Evolutionary conservation across 2,329 filamentous ascomycete genomes (phyloP).

Genomic region (Fusarium nelsonii): DNA sequence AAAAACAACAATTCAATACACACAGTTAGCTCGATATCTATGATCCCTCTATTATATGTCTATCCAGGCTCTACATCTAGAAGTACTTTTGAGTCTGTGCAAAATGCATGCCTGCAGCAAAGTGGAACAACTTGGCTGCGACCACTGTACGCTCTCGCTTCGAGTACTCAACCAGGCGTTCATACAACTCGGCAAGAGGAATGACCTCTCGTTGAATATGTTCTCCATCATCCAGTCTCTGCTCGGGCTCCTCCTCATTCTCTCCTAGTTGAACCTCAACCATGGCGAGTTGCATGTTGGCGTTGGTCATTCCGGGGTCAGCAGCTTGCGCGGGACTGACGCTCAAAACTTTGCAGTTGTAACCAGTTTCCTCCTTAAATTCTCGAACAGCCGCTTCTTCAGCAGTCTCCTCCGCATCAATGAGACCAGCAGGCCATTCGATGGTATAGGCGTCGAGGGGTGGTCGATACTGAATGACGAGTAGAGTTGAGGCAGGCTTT

Average conservation of each 20-base stretch:
- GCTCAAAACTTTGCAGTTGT: constrained; percentile 42
- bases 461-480: constrained; percentile 47
- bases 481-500: constrained; percentile 44
- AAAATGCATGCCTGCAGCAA: constrained; percentile 49
- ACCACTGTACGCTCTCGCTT: constrained; percentile 44
- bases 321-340: constrained; percentile 43
- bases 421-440: constrained; percentile 46
- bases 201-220: constrained; percentile 44
- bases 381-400: constrained; percentile 46
- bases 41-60: too few relatives aligned
- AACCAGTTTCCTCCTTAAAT: constrained; percentile 47
- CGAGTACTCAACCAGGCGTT: constrained; percentile 44
- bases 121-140: constrained; percentile 47
- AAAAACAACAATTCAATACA: too few relatives aligned
- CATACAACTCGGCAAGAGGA: constrained; percentile 43
- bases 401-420: constrained; percentile 45
- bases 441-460: constrained; percentile 47
- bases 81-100: constrained; percentile 48
- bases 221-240: constrained; percentile 45
- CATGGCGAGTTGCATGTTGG: constrained; percentile 48
- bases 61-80: not conserved
- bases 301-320: constrained; percentile 46
- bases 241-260: constrained; percentile 40
- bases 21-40: too few relatives aligned
- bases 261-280: constrained; percentile 43